Base-by-base conservation (phyloP, 345 rosid genomes). In the Turnera subulata region DNA sequence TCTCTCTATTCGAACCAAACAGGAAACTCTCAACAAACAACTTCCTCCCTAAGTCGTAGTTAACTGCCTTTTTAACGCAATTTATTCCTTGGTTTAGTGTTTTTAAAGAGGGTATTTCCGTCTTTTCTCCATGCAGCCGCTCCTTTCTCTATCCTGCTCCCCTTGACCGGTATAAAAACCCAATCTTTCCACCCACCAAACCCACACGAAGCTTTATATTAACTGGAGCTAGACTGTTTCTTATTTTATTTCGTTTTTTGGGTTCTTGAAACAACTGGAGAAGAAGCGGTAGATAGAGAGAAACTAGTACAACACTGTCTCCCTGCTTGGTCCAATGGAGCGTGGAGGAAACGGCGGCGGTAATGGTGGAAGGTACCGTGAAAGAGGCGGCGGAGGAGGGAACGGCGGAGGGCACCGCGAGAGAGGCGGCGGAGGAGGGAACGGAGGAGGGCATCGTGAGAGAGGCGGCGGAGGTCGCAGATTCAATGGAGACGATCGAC, bases 281-380 rank as follows among this genome's bases (percentile, higher is more conserved):
- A 35, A 35, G 11, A 35, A 35, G 11, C 6, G 39, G 45, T 2
- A 40, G 45, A 11, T 2, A 5, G 45, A 40, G 15, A 40, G 45
- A 10, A 11, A 2, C 14, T 2, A 11, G 3, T 11, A 40, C 13
- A 40, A 40, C 2, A 40, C 39, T 5, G 6, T 35, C 39, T 40
- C n/a, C 45, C 71, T 75, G 44, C 49, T 22, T 53, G 17, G 50
- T 67, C 75, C 73, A 53, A 84, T 84, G 91, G 87, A 84, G 50
- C 62, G 78, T 64, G 81, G 72, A 24, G 75, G 65, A 10, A 54
- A 48, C 17, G 47, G 77, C 38, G 73, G 77, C 1, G 58, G 67
- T 32, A 61, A 70, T 55, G 56, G 61, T 14, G 59, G 57, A 11
- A 14, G 70, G 18, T 32, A 57, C 33, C 24, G 68, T 25, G 62